Evolutionary conservation across 2,329 filamentous ascomycete species (phyloP), one percentile per base, ranked within the genome.

Genomic region (Fusarium sp.): DNA sequence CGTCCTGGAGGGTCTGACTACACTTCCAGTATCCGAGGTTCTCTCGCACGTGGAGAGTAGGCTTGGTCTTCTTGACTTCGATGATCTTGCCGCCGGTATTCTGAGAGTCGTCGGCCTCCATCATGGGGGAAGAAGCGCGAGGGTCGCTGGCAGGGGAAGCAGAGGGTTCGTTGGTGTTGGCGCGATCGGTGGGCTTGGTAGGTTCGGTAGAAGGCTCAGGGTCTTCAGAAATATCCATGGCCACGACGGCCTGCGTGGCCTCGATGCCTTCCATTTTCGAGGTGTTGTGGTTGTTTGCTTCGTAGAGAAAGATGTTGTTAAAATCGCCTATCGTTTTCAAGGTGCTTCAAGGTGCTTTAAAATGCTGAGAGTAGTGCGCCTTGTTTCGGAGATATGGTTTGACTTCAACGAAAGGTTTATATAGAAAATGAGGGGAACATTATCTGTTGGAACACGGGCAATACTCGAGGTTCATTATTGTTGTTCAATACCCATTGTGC

Each of bases 11-110:
- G 25, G 50, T 49, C 31, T 67, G 64, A 28, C 52, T 67, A 43
- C 65, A 68, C 31, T 68, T 68, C 65, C 65, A 68, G 31, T 66
- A 59, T 18, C 44, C 34, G 43, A 65, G 45, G 39, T 69, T 65
- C 5, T 69, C 41, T 28, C 65, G 49, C 18, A 69, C 49, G 13
- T 65, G 39, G 8, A 31, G 43, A n/a, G 65, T 68, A 16, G 52
- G 58, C 39, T 54, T 62, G 31, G 44, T 46, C 21, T 55, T 55
- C 44, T 54, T 66, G 19, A 56, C 39, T 25, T 63, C 43, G 49
- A 63, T 34, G 12, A 44, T n/a, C 14, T 60, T 31, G 19, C 30
- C 54, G 46, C 23, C 61, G 19, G 31, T 49, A 10, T 62, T 28
- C 23, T 41, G 56, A 25, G 31, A 21, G 18, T 44, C 39, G 4